Conservation (phyloP, 2,329 filamentous ascomycete species). For the Sarocladiaceae sp. region DNA sequence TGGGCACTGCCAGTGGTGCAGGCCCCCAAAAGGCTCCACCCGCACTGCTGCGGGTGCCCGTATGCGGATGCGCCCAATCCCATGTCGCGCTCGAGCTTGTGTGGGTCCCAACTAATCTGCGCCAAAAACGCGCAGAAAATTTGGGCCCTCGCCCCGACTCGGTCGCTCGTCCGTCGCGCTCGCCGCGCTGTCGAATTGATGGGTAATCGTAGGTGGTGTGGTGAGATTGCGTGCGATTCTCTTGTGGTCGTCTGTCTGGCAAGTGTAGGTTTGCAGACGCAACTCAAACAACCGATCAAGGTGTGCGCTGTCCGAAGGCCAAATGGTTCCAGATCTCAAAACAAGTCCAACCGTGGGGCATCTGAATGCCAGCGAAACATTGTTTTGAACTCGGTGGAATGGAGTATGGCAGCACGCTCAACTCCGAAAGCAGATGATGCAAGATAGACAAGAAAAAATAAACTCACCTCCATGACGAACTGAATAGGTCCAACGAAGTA, state of each 20-base stretch:
- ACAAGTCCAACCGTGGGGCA: too few species aligned
- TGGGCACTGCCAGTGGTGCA: background rate
- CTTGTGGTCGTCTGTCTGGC: background rate
- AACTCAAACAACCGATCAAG: background rate
- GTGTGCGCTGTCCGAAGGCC: background rate
- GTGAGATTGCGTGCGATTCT: background rate
- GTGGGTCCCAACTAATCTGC: conserved; percentile 28
- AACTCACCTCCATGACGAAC: conserved; percentile 82
- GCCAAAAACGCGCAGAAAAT: conserved; percentile 20
- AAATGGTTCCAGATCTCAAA: too few species aligned
- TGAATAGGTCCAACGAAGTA: conserved; percentile 89
- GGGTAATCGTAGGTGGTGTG: background rate
- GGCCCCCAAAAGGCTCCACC: background rate
- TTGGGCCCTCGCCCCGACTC: conserved; percentile 5
- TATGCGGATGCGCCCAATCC: conserved; percentile 7
- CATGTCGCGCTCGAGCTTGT: conserved; percentile 19
- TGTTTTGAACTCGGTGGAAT: conserved; percentile 5
- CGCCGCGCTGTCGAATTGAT: background rate
- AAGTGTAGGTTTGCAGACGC: background rate
- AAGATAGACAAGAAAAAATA: conserved; percentile 6
- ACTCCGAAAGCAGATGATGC: conserved; percentile 1
- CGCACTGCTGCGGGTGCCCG: too few species aligned
- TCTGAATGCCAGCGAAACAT: conserved; percentile 9
- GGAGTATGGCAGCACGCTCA: too few species aligned
- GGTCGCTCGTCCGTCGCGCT: conserved; percentile 7